Percentiles rank a stretch among this genome's conserved stretches.
These are phyloP conservation scores for Voacanga thouarsii DNA, from an alignment of 257 asterid genomes.

Conservation along the genomic window DNA sequence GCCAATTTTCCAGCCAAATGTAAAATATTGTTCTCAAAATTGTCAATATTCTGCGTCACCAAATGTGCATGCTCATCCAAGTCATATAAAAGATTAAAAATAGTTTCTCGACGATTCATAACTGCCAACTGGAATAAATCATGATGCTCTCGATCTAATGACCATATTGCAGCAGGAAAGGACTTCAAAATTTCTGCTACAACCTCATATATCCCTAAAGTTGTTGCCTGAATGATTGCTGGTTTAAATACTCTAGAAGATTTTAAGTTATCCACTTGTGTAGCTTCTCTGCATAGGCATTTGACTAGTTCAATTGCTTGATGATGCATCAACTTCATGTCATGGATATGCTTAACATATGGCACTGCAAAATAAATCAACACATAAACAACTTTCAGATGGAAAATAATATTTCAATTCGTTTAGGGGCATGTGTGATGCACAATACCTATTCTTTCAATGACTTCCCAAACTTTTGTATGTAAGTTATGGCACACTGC, in stretches of 20 bases:
- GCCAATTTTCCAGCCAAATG: constrained; percentile 35
- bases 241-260: constrained; percentile 26
- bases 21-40: constrained; percentile 33
- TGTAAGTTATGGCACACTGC: constrained; percentile 22
- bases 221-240: constrained; percentile 33
- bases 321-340: constrained; percentile 28
- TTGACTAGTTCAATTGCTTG: constrained; percentile 32
- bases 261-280: constrained; percentile 22
- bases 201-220: constrained; percentile 35
- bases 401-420: background rate
- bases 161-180: constrained; percentile 41
- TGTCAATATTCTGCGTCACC: constrained; percentile 14
- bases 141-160: constrained; percentile 21
- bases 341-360: constrained; percentile 11
- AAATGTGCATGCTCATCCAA: constrained; percentile 31
- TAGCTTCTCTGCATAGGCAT: constrained; percentile 30
- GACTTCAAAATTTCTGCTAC: constrained; percentile 39
- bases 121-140: constrained; percentile 40
- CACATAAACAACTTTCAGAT: background rate
- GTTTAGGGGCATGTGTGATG: background rate
- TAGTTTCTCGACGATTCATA: constrained; percentile 32
- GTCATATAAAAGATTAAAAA: constrained; percentile 36
- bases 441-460: constrained; percentile 4
- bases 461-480: constrained; percentile 21
- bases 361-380: constrained; percentile 25